Percentiles rank a stretch among this genome's conserved stretches.
Conservation (phyloP, 352 stramenopile species). For the Blastocystis sp. region DNA sequence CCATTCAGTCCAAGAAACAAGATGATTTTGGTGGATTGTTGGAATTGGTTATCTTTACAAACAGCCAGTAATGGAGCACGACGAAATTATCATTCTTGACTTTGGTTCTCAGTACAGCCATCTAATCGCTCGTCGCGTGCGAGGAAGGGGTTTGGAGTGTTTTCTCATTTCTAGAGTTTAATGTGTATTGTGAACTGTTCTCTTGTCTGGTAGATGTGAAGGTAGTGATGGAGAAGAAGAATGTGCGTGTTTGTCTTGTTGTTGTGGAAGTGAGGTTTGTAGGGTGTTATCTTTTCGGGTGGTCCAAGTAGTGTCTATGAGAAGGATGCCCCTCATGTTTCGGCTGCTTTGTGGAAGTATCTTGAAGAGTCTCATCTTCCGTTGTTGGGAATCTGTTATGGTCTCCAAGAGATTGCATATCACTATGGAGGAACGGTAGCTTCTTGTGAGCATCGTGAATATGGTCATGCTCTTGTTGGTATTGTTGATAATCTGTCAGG, state of each 20-base stretch:
- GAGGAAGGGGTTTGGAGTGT: conserved; percentile 67
- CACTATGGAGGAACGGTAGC: conserved; percentile 87
- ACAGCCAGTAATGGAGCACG: conserved; percentile 69
- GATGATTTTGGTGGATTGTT: too few species aligned
- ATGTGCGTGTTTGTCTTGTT: conserved; percentile 6
- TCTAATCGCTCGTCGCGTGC: conserved; percentile 92
- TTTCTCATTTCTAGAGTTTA: conserved; percentile 73
- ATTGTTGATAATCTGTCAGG: not conserved
- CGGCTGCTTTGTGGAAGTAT: conserved; percentile 85
- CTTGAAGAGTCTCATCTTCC: conserved; percentile 88
- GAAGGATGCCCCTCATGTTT: conserved; percentile 84
- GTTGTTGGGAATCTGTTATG: conserved; percentile 95
- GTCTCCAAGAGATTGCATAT: conserved; percentile 85
- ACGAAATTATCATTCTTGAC: conserved; percentile 95
- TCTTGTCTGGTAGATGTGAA: conserved; percentile 86
- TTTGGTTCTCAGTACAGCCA: conserved; percentile 99
- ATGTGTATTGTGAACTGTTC: conserved; percentile 98
- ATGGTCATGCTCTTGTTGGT: conserved; percentile 87
- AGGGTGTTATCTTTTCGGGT: conserved; percentile 92
- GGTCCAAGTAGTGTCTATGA: conserved; percentile 92
- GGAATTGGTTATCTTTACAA: not conserved
- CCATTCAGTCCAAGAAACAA: not conserved
- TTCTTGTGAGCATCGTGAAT: conserved; percentile 86
- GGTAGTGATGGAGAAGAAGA: conserved; percentile 71
- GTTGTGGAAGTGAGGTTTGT: conserved; percentile 73